Evolutionary conservation across 176 grass and related monocot genomes (phyloP).

Genomic region (Bothriochloa decipiens): DNA sequence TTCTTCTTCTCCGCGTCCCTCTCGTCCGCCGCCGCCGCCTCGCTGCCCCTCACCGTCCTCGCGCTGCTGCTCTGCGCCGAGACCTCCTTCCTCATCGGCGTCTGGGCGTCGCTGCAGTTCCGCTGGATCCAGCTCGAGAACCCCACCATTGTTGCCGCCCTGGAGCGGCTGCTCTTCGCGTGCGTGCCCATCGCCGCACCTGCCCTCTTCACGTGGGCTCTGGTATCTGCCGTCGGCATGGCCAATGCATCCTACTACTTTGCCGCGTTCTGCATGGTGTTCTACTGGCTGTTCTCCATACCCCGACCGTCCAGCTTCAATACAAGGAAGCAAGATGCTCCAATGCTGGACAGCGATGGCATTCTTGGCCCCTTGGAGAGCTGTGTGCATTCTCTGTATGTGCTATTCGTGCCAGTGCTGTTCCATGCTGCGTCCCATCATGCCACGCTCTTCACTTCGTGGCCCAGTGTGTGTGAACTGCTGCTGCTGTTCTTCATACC

Average conservation of each 20-base stretch:
- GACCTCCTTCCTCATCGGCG: conserved; percentile 90
- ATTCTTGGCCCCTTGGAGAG: conserved; percentile 82
- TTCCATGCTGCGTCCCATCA: conserved; percentile 83
- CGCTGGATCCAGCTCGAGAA: conserved; percentile 99
- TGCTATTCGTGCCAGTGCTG: conserved; percentile 76
- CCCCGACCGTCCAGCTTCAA: conserved; percentile 80
- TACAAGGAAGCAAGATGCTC: conserved; percentile 61
- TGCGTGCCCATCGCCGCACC: conserved; percentile 74
- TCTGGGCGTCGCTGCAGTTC: conserved; percentile 95
- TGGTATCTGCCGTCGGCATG: conserved; percentile 86
- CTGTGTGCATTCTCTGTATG: conserved; percentile 77
- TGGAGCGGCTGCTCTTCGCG: conserved; percentile 86
- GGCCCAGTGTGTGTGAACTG: conserved; percentile 68
- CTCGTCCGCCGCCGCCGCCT: conserved; percentile 54
- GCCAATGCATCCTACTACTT: conserved; percentile 82
- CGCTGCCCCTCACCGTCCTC: conserved; percentile 68
- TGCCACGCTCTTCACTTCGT: conserved; percentile 73
- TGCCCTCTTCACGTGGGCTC: conserved; percentile 82
- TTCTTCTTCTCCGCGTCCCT: conserved; percentile 94
- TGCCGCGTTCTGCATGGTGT: conserved; percentile 71
- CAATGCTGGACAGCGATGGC: conserved; percentile 42
- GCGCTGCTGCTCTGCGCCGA: conserved; percentile 90
- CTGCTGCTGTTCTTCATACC: conserved; percentile 94
- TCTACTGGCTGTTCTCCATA: conserved; percentile 97
- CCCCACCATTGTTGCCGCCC: conserved; percentile 70